Base-by-base conservation (phyloP, 352 stramenopile genomes). In the Saprolegnia diclina region DNA sequence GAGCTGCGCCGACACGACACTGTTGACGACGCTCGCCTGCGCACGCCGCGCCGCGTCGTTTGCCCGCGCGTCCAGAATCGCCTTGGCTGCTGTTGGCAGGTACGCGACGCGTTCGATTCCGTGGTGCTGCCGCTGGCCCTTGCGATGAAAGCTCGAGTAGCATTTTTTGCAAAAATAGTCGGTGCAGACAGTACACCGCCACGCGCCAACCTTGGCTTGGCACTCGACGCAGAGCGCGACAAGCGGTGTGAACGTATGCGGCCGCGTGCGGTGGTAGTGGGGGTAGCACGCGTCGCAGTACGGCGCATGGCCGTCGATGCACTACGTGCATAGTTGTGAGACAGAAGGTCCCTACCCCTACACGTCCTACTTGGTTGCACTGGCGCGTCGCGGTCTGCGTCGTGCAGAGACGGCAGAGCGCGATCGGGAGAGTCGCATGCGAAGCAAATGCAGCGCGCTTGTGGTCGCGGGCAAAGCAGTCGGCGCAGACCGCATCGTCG, bases 141-240 rank as follows among this genome's bases (percentile, higher is more conserved):
- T 69, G 26, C 63, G 63, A 38, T 69, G 63, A 62, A 69, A 69
- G 5, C 10, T 61, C 45, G 63, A 69, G 44, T 62, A 69, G 50
- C 50, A 57, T 52, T 69, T 69, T 48, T 69, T 69, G 53, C 63
- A 69, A 45, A 61, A 69, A 19, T 62, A 22, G 42, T 69, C 63
- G n/a, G 26, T 69, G 46, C 63, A 69, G 18, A 52, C 54, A 2
- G 48, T 50, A 22, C 63, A 69, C 45, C 18, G 14, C 63, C 63
- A 69, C 22, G 44, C 21, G 13, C 63, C 63, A 13, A 46, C 63
- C 29, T 61, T 69, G 22, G 22, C 63, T 14, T 42, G 19, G 50
- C 63, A 69, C 50, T 69, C 63, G 1, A 69, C 45, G 26, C 63
- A 69, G 9, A 69, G 42, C 10, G 10, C 32, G 9, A 69, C 63